Conservation (phyloP, 2,329 filamentous ascomycete species). For the Uncinocarpus reesii region DNA sequence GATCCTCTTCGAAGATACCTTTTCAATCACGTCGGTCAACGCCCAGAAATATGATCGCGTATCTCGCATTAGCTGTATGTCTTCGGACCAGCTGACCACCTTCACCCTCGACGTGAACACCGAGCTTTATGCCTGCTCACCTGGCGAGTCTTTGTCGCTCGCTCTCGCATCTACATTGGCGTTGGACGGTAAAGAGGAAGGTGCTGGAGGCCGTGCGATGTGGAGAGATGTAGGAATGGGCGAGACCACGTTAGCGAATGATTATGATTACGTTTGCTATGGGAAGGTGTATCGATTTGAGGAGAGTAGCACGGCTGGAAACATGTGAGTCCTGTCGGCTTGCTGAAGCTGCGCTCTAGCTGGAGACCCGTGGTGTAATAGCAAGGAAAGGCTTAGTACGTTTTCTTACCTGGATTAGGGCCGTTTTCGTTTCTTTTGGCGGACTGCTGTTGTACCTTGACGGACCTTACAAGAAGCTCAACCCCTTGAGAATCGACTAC, state of each 20-base stretch:
- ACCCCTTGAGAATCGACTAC: slow-evolving; percentile 80
- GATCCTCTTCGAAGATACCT: slow-evolving; percentile 86
- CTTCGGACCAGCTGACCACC: slow-evolving; percentile 60
- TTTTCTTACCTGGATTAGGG: slow-evolving; percentile 44
- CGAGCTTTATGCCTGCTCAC: slow-evolving; percentile 70
- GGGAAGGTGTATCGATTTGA: slow-evolving; percentile 45
- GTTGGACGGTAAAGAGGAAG: slow-evolving; percentile 75
- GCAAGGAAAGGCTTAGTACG: too few relatives aligned
- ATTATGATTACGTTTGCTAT: slow-evolving; percentile 44
- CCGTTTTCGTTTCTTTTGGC: slow-evolving; percentile 89
- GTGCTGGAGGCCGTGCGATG: slow-evolving; percentile 46
- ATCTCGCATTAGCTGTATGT: slow-evolving; percentile 69
- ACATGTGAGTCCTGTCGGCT: slow-evolving; percentile 55
- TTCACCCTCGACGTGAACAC: slow-evolving; percentile 89
- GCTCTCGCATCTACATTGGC: slow-evolving; percentile 76
- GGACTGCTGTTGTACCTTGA: slow-evolving; percentile 83
- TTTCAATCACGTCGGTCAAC: slow-evolving; percentile 70
- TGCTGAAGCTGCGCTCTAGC: too few relatives aligned
- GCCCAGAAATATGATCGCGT: slow-evolving; percentile 91
- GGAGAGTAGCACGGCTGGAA: slow-evolving; percentile 56
- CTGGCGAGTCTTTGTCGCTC: slow-evolving; percentile 67
- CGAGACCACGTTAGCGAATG: slow-evolving; percentile 45
- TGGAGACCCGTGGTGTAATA: too few relatives aligned
- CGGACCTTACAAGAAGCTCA: slow-evolving; percentile 92
- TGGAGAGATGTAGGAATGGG: slow-evolving; percentile 64